These are phyloP conservation scores for Hyaloscypha variabilis DNA, from an alignment of 495 filamentous ascomycete species.

Conservation along the genomic window DNA sequence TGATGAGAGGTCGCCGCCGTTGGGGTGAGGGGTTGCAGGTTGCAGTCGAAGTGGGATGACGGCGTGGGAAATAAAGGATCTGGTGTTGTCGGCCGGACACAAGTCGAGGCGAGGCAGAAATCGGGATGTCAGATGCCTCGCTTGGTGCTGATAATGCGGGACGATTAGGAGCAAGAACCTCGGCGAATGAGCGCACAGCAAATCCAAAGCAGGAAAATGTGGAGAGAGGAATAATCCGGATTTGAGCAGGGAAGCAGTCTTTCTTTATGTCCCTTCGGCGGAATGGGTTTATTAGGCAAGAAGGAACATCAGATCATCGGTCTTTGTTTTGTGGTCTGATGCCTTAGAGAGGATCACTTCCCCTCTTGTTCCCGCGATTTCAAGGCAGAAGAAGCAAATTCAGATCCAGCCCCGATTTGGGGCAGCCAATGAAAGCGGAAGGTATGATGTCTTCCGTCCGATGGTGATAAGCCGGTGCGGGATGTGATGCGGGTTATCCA, in stretches of 20 bases:
- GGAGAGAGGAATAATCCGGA: conserved; percentile 1
- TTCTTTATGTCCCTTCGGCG: not conserved
- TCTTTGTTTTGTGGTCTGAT: conserved; percentile 7
- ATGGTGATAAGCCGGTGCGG: not conserved
- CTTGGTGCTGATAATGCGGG: conserved; percentile 20
- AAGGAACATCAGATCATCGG: not conserved
- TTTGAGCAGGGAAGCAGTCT: not conserved
- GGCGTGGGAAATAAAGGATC: not conserved
- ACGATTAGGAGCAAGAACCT: conserved; percentile 16
- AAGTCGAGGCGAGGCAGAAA: conserved; percentile 8
- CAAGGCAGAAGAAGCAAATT: not conserved
- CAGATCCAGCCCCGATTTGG: not conserved
- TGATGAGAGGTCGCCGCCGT: not conserved
- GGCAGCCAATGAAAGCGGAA: not conserved
- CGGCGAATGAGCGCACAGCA: conserved; percentile 4
- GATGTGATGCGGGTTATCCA: not conserved
- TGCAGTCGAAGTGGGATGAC: conserved; percentile 11
- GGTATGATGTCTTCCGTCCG: not conserved
- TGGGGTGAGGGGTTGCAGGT: not conserved
- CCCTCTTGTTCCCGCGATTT: not conserved
- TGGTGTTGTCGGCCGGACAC: not conserved
- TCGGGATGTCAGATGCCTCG: conserved; percentile 16
- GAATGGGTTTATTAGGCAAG: not conserved
- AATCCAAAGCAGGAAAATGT: conserved; percentile 7
- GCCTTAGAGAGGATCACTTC: not conserved